Evolutionary conservation across 352 stramenopile genomes (phyloP).

Genomic region (Pythium sukuiense): DNA sequence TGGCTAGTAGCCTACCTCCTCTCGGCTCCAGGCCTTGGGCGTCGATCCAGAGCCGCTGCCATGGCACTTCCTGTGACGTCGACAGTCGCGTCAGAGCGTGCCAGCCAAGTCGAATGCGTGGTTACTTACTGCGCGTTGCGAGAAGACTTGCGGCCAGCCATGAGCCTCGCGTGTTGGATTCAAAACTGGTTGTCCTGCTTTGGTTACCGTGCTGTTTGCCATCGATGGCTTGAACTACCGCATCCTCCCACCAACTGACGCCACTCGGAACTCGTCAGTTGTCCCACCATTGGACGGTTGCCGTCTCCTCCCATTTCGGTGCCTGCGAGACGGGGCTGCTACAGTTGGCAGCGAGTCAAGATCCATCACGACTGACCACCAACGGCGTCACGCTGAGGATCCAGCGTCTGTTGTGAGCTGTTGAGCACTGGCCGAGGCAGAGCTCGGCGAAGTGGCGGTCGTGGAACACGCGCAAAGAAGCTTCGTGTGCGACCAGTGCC

Average conservation of each 20-base stretch:
- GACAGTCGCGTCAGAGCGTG: no score
- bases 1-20: no score
- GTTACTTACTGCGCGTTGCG: background rate
- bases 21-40: no score
- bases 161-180: background rate
- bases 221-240: background rate
- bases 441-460: background rate
- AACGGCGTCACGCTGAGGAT: no score
- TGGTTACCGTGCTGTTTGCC: no score
- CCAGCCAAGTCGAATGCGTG: no score
- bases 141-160: background rate
- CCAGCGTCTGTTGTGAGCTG: no score
- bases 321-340: background rate
- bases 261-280: no score
- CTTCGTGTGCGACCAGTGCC: background rate
- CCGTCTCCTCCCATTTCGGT: background rate
- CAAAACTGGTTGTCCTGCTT: background rate
- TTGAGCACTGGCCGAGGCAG: background rate
- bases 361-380: no score
- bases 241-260: background rate
- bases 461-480: background rate
- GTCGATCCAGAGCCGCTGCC: no score
- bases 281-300: background rate
- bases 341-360: background rate
- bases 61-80: no score